Conservation (phyloP, 495 filamentous ascomycete genomes). For the Lasiosphaeris hirsuta region DNA sequence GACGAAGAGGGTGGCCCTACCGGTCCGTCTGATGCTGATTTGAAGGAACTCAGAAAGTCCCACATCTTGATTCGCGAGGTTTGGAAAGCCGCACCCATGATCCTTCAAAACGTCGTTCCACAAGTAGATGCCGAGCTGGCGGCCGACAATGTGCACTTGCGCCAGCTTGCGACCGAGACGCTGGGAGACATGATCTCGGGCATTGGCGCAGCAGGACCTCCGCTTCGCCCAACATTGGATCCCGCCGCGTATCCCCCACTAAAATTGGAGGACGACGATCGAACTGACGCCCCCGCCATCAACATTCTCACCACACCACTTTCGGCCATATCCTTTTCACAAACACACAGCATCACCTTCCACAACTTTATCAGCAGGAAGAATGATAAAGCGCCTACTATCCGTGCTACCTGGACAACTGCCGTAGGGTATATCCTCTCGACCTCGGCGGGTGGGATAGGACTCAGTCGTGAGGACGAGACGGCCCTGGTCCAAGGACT, state of each 20-base stretch:
- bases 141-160: conserved; percentile 81
- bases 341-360: conserved; percentile 73
- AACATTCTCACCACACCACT: conserved; percentile 72
- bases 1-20: conserved; percentile 64
- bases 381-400: conserved; percentile 75
- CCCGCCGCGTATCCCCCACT: conserved; percentile 76
- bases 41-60: conserved; percentile 83
- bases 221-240: conserved; percentile 67
- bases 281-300: conserved; percentile 40
- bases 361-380: conserved; percentile 76
- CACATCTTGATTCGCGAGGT: conserved; percentile 87
- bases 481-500: conserved; percentile 66
- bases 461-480: conserved; percentile 75
- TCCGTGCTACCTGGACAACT: conserved; percentile 82
- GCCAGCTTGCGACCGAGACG: conserved; percentile 84
- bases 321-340: conserved; percentile 78
- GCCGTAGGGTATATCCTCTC: conserved; percentile 74
- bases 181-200: conserved; percentile 91
- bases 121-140: conserved; percentile 90
- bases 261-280: conserved; percentile 57
- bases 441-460: conserved; percentile 83
- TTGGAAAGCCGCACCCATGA: conserved; percentile 86
- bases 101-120: conserved; percentile 89
- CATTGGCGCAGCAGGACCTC: conserved; percentile 83
- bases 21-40: conserved; percentile 73